These are phyloP conservation scores for Xylaria sp. DNA, from an alignment of 2,329 filamentous ascomycete genomes.

Conservation along the genomic window DNA sequence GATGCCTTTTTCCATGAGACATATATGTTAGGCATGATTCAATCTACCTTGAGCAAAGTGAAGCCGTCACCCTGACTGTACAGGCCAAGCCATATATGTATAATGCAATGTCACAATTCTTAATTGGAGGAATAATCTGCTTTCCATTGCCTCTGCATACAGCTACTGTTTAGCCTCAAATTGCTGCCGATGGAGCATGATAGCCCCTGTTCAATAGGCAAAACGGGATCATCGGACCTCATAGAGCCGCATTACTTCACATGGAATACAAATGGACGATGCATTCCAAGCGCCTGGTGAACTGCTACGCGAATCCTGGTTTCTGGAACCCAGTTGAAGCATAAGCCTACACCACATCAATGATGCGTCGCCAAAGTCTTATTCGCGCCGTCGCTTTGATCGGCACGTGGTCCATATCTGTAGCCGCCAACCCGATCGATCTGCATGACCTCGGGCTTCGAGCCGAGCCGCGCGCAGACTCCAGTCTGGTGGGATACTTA, in stretches of 20 bases:
- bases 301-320: background rate
- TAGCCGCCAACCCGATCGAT: constrained; percentile 40
- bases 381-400: constrained; percentile 19
- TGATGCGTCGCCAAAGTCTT: constrained; percentile 25
- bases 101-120: background rate
- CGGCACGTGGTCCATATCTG: constrained; percentile 28
- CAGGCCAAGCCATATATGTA: background rate
- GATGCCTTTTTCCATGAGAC: background rate
- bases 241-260: constrained; percentile 6
- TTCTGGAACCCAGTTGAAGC: background rate
- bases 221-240: constrained; percentile 21
- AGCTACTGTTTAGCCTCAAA: constrained; percentile 29
- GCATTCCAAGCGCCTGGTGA: background rate
- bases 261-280: constrained; percentile 7
- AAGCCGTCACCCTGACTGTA: background rate
- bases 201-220: constrained; percentile 1
- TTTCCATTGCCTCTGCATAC: background rate
- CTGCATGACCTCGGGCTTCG: constrained; percentile 39
- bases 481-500: constrained; percentile 60
- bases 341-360: background rate
- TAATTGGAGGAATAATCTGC: constrained; percentile 2
- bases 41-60: background rate
- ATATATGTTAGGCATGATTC: background rate
- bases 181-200: background rate
- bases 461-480: constrained; percentile 47